Conservation (phyloP, 768 basidiomycete genomes). For the Cantharellus cinnabarinus region DNA sequence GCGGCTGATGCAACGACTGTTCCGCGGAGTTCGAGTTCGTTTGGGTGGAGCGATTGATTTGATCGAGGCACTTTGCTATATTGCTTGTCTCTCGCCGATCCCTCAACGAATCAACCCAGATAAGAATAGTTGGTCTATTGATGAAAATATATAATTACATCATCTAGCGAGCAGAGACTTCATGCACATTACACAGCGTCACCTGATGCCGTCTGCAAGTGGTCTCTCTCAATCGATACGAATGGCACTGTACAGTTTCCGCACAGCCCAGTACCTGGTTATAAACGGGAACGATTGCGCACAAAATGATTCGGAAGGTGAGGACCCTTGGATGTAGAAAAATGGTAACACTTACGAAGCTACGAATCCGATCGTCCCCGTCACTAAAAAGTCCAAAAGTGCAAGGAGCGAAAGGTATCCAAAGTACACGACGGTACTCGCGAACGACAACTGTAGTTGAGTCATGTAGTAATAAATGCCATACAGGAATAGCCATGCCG, state of each 20-base stretch:
- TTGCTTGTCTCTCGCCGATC: too few species aligned
- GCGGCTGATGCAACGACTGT: too few species aligned
- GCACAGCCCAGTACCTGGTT: slow-evolving; percentile 78
- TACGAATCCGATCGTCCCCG: slow-evolving; percentile 19
- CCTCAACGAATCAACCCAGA: too few species aligned
- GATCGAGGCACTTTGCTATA: too few species aligned
- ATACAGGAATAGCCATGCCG: slow-evolving; percentile 79
- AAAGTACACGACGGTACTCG: slow-evolving; percentile 67
- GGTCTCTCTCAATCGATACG: slow-evolving; percentile 35
- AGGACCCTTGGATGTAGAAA: slow-evolving; percentile 43
- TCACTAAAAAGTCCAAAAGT: slow-evolving; percentile 71
- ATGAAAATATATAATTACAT: too few species aligned
- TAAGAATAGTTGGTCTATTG: too few species aligned
- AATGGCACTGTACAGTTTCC: slow-evolving; percentile 62
- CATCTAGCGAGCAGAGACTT: too few species aligned
- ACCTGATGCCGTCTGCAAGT: too few species aligned
- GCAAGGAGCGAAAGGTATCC: slow-evolving; percentile 76
- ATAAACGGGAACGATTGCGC: slow-evolving; percentile 27
- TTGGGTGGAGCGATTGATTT: too few species aligned
- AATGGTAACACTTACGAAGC: slow-evolving; percentile 21
- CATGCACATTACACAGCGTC: too few species aligned
- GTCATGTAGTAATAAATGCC: slow-evolving; percentile 79
- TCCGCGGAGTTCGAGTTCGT: too few species aligned
- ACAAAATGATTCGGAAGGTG: slow-evolving; percentile 19
- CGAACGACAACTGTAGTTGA: slow-evolving; percentile 63